Conservation (phyloP, 1,284 basidiomycete species). For the Ceratobasidium sp. region DNA sequence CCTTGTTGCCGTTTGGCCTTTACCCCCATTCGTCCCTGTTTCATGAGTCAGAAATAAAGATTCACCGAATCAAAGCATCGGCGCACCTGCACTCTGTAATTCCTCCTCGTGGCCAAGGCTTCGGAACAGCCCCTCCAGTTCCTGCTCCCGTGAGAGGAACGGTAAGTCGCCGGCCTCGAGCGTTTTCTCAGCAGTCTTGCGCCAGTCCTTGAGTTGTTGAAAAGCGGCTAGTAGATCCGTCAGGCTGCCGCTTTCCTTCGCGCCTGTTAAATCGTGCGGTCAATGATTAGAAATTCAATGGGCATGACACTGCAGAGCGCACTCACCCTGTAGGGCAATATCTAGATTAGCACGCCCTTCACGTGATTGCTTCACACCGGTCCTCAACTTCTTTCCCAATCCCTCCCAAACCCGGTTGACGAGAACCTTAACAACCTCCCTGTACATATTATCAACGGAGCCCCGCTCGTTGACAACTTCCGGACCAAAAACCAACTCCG, state of each 20-base stretch:
- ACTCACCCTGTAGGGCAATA: no score
- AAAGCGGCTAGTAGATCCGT: neutral
- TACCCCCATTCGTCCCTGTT: neutral
- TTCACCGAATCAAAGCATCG: neutral
- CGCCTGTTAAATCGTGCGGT: neutral
- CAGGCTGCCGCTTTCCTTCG: neutral
- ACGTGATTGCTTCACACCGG: neutral
- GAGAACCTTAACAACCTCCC: neutral
- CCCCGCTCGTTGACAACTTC: neutral
- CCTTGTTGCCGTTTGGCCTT: neutral
- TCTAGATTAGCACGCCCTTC: neutral
- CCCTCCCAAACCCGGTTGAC: neutral
- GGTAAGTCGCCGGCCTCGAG: neutral
- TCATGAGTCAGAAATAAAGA: neutral
- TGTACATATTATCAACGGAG: neutral
- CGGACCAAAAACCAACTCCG: conserved; percentile 1
- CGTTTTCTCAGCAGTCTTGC: neutral
- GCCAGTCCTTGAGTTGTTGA: neutral
- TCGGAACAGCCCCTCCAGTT: neutral
- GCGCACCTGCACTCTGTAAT: neutral
- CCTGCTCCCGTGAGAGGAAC: neutral
- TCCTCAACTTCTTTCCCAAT: no score
- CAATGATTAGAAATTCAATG: no score
- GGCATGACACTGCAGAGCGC: no score
- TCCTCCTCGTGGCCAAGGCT: neutral